Conservation (phyloP, 1,284 basidiomycete genomes). For the Amylostereum areolatum region DNA sequence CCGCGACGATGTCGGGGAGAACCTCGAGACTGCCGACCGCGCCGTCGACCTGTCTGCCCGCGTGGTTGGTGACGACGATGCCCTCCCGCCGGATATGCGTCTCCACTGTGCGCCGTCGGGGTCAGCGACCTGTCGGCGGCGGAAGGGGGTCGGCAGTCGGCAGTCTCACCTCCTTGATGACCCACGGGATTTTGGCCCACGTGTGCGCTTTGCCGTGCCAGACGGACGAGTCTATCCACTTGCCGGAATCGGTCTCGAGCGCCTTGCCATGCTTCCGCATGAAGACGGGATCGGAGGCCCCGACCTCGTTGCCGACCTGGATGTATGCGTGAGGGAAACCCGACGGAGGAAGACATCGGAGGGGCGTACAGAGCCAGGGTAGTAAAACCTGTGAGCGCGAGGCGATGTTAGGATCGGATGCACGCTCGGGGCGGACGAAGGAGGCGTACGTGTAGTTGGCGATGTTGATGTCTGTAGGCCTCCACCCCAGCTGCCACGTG, state of each 20-base stretch:
- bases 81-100: conserved; percentile 48
- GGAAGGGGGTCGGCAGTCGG: no score
- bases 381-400: conserved; percentile 32
- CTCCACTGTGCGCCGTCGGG: conserved; percentile 52
- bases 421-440: neutral
- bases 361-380: conserved; percentile 29
- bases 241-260: conserved; percentile 36
- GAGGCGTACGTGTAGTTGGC: conserved; percentile 40
- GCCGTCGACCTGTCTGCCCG: conserved; percentile 56
- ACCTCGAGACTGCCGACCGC: conserved; percentile 49
- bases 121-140: no score
- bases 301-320: conserved; percentile 47
- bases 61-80: conserved; percentile 57
- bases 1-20: conserved; percentile 46
- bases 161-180: conserved; percentile 33
- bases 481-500: conserved; percentile 57
- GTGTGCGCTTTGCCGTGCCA: conserved; percentile 56
- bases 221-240: conserved; percentile 48
- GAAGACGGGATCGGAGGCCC: conserved; percentile 49
- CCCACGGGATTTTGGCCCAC: conserved; percentile 49
- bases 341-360: no score
- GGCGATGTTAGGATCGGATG: no score
- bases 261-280: conserved; percentile 43
- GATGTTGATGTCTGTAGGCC: conserved; percentile 49
- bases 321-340: no score